Base-by-base conservation (phyloP, 2,329 filamentous ascomycete genomes). In the Corniculantispora saksenae region DNA sequence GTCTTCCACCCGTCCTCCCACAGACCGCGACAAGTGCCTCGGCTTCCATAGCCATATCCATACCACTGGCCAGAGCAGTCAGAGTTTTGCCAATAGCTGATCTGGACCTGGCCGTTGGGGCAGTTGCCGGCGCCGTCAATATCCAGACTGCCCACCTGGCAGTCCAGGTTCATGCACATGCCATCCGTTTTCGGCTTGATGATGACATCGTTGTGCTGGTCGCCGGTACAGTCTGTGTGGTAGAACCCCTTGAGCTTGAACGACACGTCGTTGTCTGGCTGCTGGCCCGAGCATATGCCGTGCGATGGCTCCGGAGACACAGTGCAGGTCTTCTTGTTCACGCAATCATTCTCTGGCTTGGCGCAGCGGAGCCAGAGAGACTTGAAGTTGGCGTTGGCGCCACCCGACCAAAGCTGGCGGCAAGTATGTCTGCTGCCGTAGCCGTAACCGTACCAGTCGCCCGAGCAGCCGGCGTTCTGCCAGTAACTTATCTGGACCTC, bases 161-260 rank as follows among this genome's bases (percentile, higher is more conserved):
- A 67, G 27, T 67, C 48, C 8, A 61, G 57, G 47, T 67, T 38
- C n/a, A 67, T 38, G 53, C 66, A 67, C 4, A 29, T 9, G 17
- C 61, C 56, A 10, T 66, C 43, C 3, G 32, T 51, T 19, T 53
- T 19, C 21, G 12, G 10, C 32, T 50, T 25, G 17, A 67, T 17
- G 6, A 38, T 29, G 17, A 55, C 27, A 10, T 59, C 50, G 43
- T 66, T 66, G 40, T 64, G 29, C n/a, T 60, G 15, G 12, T 50
- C 56, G 17, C 65, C 65, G 0, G 65, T 64, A 27, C 65, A 61
- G 56, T 66, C 65, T 5, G 47, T 25, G 23, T 61, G 65, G 54
- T 63, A 65, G 13, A 7, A 25, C n/a, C 50, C 58, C 29, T 61
- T 51, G 55, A 66, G 4, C 45, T 55, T 32, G 25, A 63, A 63